phyloP scores from a whole-genome alignment of 305 asterid genomes.

The Fraxinus platypoda region DNA sequence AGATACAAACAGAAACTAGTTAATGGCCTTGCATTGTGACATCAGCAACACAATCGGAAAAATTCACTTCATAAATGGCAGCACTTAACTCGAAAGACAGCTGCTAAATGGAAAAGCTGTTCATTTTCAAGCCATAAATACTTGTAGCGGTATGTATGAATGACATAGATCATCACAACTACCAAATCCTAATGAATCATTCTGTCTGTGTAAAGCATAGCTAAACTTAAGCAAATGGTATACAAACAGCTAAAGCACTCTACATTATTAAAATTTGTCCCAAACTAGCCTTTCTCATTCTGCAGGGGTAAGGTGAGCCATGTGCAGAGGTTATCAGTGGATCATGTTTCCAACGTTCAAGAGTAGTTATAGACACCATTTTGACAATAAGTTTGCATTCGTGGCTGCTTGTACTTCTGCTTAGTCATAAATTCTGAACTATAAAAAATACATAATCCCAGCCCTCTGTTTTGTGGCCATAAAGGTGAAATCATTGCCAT shows the following conservation, averaged over 20 bases:
- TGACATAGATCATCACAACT: not conserved
- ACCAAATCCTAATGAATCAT: not conserved
- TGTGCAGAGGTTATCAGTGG: not conserved
- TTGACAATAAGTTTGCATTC: not conserved
- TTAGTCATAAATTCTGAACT: not conserved
- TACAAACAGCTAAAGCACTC: not conserved
- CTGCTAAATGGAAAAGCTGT: not conserved
- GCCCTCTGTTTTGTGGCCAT: not conserved
- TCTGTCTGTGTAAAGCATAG: not conserved
- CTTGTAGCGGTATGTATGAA: not conserved
- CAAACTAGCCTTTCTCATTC: not conserved
- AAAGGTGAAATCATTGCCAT: not conserved
- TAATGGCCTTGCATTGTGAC: not conserved
- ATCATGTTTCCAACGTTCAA: not conserved
- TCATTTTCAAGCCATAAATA: not conserved
- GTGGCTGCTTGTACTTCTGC: not conserved
- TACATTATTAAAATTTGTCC: not conserved
- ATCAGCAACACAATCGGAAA: not conserved
- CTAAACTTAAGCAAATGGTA: conserved; percentile 7
- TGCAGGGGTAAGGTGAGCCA: not conserved
- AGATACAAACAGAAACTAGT: not conserved
- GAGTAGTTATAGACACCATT: not conserved
- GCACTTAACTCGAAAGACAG: not conserved
- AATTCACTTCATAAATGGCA: not conserved
- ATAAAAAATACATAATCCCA: not conserved